These are phyloP conservation scores for Xylaria multiplex DNA, from an alignment of 2,329 filamentous ascomycete species.

Conservation along the genomic window DNA sequence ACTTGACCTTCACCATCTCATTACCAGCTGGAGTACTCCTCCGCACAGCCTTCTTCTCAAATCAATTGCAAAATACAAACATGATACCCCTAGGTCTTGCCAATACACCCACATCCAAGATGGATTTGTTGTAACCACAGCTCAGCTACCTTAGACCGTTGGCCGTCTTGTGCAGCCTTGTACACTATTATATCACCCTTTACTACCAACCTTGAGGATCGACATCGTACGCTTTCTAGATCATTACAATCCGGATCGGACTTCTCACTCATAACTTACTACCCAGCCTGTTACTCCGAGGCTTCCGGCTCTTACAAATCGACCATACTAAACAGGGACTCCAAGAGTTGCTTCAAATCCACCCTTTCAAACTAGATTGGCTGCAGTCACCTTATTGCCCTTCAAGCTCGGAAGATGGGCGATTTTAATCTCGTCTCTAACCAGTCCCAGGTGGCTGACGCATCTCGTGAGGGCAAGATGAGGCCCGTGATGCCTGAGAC, in stretches of 20 bases:
- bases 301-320: constrained; percentile 2
- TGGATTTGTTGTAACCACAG: constrained; percentile 31
- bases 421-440: background rate
- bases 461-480: background rate
- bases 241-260: background rate
- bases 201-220: constrained; percentile 1
- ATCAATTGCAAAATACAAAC: constrained; percentile 21
- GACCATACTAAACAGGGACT: background rate
- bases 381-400: background rate
- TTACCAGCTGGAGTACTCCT: background rate
- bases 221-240: constrained; percentile 1
- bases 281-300: background rate
- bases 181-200: background rate
- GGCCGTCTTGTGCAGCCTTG: background rate
- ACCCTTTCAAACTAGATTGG: background rate
- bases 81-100: constrained; percentile 25
- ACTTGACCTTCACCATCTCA: background rate
- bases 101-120: constrained; percentile 29
- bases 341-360: background rate
- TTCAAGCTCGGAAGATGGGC: constrained; percentile 18
- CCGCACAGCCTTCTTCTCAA: constrained; percentile 1
- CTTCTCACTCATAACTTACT: background rate
- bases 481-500: constrained; percentile 10
- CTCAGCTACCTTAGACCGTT: constrained; percentile 11
- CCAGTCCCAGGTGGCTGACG: constrained; percentile 19